phyloP scores from a whole-genome alignment of 176 grass and related monocot species.

The Oryza meridionalis region DNA sequence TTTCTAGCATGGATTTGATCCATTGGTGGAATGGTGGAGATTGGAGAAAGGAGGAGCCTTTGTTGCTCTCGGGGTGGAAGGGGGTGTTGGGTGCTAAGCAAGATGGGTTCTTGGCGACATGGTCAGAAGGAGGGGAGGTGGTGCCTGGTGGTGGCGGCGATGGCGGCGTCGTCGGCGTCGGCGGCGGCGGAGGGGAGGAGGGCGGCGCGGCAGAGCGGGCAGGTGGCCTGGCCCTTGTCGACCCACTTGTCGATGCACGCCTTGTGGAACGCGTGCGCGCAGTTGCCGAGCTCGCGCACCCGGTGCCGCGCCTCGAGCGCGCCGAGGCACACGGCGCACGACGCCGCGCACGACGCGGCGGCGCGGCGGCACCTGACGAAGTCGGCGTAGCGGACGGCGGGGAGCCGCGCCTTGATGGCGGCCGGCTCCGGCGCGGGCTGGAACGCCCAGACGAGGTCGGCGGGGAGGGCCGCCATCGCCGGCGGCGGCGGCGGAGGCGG shows the following conservation, averaged over 20 bases:
- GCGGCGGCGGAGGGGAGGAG: constrained; percentile 40
- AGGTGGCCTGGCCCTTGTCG: constrained; percentile 75
- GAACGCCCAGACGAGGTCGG: not conserved
- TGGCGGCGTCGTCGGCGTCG: not conserved
- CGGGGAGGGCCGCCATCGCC: not conserved
- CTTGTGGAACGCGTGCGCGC: constrained; percentile 79
- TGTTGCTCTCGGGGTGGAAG: not conserved
- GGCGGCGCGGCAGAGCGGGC: constrained; percentile 70
- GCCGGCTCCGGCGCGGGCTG: not conserved
- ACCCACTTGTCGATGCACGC: constrained; percentile 92
- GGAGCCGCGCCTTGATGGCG: constrained; percentile 58
- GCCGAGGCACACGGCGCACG: constrained; percentile 75
- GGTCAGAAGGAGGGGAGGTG: constrained; percentile 30
- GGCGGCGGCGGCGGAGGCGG: not conserved
- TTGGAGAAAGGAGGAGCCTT: not conserved
- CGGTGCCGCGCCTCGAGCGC: constrained; percentile 60
- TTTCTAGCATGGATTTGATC: constrained; percentile 36
- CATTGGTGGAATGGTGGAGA: too few relatives aligned
- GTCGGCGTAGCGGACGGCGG: constrained; percentile 54
- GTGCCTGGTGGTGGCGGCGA: not conserved
- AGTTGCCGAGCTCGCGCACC: constrained; percentile 73
- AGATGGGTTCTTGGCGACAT: not conserved
- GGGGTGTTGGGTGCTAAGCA: not conserved
- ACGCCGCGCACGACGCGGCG: not conserved
- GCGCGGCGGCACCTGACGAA: constrained; percentile 11